These are phyloP conservation scores for Sporisorium exsertum DNA, from an alignment of 1,284 basidiomycete species.

Conservation along the genomic window DNA sequence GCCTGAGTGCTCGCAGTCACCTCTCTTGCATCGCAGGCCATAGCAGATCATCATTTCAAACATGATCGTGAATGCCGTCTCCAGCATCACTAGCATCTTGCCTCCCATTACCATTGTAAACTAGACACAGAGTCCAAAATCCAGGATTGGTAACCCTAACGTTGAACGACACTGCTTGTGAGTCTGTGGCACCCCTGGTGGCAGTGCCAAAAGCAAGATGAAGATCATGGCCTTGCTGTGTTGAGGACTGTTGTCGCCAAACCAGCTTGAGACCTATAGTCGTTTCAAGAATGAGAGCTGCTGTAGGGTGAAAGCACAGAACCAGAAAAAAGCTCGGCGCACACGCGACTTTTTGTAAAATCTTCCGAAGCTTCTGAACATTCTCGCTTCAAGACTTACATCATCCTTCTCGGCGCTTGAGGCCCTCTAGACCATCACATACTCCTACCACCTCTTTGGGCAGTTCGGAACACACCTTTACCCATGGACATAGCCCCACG, in stretches of 20 bases:
- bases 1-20: background rate
- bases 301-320: background rate
- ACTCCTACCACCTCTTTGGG: background rate
- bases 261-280: no score
- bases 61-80: background rate
- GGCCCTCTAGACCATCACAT: background rate
- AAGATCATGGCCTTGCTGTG: background rate
- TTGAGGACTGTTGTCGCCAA: no score
- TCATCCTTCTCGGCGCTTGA: conserved; percentile 8
- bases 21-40: background rate
- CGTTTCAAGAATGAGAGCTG: conserved; percentile 1
- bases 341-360: conserved; percentile 29
- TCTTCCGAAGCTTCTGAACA: conserved; percentile 14
- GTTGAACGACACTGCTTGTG: no score
- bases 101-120: conserved; percentile 29
- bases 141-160: conserved; percentile 12
- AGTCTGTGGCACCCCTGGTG: background rate
- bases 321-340: conserved; percentile 17
- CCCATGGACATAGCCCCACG: background rate
- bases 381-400: conserved; percentile 13
- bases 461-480: background rate
- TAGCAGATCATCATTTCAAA: no score
- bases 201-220: background rate
- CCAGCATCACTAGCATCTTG: conserved; percentile 5
- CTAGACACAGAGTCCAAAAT: conserved; percentile 14